Evolutionary conservation across 352 stramenopile genomes (phyloP), one percentile per base, ranked within the genome.

Genomic region (Phytophthora sp.): DNA sequence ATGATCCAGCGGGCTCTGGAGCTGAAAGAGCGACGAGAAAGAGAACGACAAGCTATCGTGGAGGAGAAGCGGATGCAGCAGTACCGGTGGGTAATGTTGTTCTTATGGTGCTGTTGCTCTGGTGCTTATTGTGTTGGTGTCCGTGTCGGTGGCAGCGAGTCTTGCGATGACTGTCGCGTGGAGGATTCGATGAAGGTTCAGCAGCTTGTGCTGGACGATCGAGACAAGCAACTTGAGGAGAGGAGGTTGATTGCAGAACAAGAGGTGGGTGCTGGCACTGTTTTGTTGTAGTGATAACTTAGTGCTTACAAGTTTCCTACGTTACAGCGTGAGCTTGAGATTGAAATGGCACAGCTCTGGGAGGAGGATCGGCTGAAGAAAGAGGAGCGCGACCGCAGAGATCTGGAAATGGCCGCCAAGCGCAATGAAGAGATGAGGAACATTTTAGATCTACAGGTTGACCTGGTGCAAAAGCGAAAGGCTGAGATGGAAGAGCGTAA

Each of bases 1-100:
- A 94, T 94, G 86, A 91, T 94, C 31, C 74, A 88, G 29, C 74
- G 84, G 3, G 86, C 86, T 11, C 54, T 90, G 33, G 86, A 89
- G 54, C 77, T 94, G 21, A 93, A 93, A 53, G 65, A 82, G 9
- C 69, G 78, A 11, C 80, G 86, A 27, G 86, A 94, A 41, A 73
- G 59, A 15, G 86, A 91, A 21, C 73, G 84, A 13, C 70, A 63
- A 15, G 78, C 73, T 7, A 73, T 91, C 41, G 86, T 91, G 18
- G 77, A 94, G 33, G 82, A 91, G 61, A 94, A 94, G 59, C 58
- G 72, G 1, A 69, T 89, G 60, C 86, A 94, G 52, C 84, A 92
- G 33, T 93, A 93, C 44, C 77, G 85, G 81, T 90, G 53, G 26
- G 73, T 52, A 30, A 1, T 7, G 15, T 30, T 45, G 20, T 7